Percentiles rank a stretch among this genome's conserved stretches.
Evolutionary conservation across 345 rosid species (phyloP).

Genomic region (Bruguiera gymnorhiza): DNA sequence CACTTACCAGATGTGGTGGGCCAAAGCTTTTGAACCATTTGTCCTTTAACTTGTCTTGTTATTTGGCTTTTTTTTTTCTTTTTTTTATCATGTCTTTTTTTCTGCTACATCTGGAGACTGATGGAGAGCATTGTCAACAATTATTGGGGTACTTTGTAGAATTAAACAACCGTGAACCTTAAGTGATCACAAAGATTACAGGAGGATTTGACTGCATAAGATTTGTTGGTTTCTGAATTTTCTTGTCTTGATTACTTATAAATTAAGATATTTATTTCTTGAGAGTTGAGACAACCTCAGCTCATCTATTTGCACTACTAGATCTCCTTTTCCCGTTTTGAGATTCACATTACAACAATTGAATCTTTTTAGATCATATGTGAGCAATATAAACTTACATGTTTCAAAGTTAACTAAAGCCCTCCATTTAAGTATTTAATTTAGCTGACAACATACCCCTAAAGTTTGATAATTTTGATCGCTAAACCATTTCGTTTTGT

Average conservation of each 20-base stretch:
- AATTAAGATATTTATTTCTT: not conserved
- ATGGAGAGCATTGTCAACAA: slow-evolving; percentile 4
- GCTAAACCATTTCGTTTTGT: no score
- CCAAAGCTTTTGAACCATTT: not conserved
- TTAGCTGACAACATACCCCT: no score
- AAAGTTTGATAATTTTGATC: no score
- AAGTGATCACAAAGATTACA: slow-evolving; percentile 14
- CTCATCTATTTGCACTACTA: not conserved
- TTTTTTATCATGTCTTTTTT: not conserved
- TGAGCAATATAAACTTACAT: not conserved
- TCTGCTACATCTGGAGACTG: not conserved
- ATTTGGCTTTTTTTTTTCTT: slow-evolving; percentile 9
- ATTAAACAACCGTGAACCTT: not conserved
- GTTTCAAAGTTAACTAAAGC: not conserved
- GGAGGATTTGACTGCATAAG: slow-evolving; percentile 14
- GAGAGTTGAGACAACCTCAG: not conserved
- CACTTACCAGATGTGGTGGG: slow-evolving; percentile 5
- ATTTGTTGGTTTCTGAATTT: not conserved
- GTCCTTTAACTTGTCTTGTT: not conserved
- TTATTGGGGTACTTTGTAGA: slow-evolving; percentile 3
- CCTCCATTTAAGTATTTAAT: no score
- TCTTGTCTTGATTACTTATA: not conserved
- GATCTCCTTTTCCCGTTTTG: not conserved
- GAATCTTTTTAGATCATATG: not conserved
- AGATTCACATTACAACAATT: not conserved